These are phyloP conservation scores for Populus hybrid DNA, from an alignment of 441 rosid species.

Conservation along the genomic window DNA sequence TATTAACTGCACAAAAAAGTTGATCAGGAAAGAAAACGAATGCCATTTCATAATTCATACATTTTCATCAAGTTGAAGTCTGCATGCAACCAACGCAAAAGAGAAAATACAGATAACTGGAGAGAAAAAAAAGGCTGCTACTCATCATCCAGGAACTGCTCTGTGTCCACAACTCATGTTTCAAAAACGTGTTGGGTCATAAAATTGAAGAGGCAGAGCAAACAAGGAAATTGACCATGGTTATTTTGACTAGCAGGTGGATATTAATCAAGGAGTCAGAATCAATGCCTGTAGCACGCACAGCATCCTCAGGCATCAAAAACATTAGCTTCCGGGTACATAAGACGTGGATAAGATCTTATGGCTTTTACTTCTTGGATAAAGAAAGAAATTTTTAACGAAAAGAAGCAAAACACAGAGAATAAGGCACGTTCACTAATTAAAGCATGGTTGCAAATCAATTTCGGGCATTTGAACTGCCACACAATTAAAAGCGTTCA, in stretches of 20 bases:
- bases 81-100: background rate
- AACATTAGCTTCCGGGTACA: background rate
- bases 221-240: background rate
- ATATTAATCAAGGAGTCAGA: background rate
- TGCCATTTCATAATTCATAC: background rate
- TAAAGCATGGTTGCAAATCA: background rate
- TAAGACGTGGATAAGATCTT: background rate
- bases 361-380: background rate
- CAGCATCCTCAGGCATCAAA: background rate
- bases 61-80: background rate
- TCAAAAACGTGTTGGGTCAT: background rate
- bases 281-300: background rate
- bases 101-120: background rate
- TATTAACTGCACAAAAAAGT: constrained; percentile 55
- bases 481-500: background rate
- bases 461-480: background rate
- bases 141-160: background rate
- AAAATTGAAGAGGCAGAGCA: background rate
- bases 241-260: background rate
- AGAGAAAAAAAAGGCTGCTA: background rate
- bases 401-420: background rate
- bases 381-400: background rate
- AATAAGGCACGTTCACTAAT: background rate
- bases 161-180: background rate
- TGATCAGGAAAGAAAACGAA: background rate